These are phyloP conservation scores for Aegilops speltoides DNA, from an alignment of 176 grass and related monocot genomes.

Conservation along the genomic window DNA sequence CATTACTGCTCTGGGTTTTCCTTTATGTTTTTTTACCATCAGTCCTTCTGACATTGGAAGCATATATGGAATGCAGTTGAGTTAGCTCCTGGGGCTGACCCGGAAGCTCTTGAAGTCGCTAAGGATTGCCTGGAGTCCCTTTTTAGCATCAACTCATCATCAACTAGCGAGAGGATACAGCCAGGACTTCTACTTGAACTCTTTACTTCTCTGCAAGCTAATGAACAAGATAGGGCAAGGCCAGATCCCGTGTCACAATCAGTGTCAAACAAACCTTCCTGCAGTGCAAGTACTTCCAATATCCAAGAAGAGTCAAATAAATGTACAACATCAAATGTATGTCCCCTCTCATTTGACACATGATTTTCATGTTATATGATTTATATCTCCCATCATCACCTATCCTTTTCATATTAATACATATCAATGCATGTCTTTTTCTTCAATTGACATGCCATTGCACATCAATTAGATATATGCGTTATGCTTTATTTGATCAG, in stretches of 20 bases:
- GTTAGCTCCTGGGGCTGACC: conserved; percentile 47
- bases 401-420: neutral
- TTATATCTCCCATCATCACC: neutral
- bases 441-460: neutral
- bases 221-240: conserved; percentile 20
- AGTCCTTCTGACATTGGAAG: conserved; percentile 2
- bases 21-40: neutral
- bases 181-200: conserved; percentile 62
- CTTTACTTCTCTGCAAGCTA: conserved; percentile 41
- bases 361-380: neutral
- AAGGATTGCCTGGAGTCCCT: conserved; percentile 57
- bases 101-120: conserved; percentile 69
- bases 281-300: conserved; percentile 18
- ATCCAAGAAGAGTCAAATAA: conserved; percentile 30
- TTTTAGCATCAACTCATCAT: conserved; percentile 48
- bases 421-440: neutral
- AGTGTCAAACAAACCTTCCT: conserved; percentile 23
- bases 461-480: neutral
- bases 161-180: conserved; percentile 22
- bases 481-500: neutral
- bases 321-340: conserved; percentile 56
- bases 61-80: conserved; percentile 52
- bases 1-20: neutral
- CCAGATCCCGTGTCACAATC: conserved; percentile 14
- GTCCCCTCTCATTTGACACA: neutral